Percentiles rank a stretch among this genome's conserved stretches.
Conservation (phyloP, 208 protist genomes). For the Herpetomonas samuelpessoai region DNA sequence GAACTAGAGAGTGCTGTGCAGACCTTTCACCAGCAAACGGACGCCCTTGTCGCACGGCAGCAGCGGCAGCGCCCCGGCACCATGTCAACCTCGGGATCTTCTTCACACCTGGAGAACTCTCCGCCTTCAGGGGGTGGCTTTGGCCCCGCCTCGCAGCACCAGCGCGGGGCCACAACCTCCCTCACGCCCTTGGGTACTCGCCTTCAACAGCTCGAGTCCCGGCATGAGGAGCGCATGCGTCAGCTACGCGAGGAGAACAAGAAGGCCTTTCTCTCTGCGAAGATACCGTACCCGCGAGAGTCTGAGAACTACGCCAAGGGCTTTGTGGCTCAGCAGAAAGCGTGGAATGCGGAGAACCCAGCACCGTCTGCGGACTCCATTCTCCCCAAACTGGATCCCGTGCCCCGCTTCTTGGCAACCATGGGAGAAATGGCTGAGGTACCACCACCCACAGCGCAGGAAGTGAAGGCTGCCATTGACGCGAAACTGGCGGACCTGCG, state of each 20-base stretch:
- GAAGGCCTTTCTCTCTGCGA: constrained; percentile 11
- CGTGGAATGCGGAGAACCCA: constrained; percentile 47
- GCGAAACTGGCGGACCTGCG: constrained; percentile 16
- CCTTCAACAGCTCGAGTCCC: constrained; percentile 44
- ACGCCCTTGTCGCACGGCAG: constrained; percentile 24
- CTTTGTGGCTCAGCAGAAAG: constrained; percentile 29
- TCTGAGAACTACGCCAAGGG: constrained; percentile 25
- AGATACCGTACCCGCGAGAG: constrained; percentile 32
- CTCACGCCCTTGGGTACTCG: constrained; percentile 24
- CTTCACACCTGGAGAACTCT: background rate
- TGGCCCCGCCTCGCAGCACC: background rate
- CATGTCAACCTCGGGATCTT: background rate
- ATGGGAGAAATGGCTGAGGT: constrained; percentile 22
- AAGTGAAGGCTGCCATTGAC: constrained; percentile 32
- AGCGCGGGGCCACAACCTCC: background rate
- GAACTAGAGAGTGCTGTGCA: constrained; percentile 15
- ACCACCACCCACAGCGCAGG: constrained; percentile 29
- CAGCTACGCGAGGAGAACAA: constrained; percentile 37
- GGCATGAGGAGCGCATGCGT: constrained; percentile 42
- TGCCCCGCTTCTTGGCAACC: constrained; percentile 25
- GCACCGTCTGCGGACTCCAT: constrained; percentile 18
- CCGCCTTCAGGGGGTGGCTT: background rate
- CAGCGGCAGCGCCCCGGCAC: background rate
- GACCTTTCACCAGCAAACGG: constrained; percentile 37
- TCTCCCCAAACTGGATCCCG: constrained; percentile 24